phyloP scores from a whole-genome alignment of 2,329 filamentous ascomycete species.

The Colletotrichum truncatum region DNA sequence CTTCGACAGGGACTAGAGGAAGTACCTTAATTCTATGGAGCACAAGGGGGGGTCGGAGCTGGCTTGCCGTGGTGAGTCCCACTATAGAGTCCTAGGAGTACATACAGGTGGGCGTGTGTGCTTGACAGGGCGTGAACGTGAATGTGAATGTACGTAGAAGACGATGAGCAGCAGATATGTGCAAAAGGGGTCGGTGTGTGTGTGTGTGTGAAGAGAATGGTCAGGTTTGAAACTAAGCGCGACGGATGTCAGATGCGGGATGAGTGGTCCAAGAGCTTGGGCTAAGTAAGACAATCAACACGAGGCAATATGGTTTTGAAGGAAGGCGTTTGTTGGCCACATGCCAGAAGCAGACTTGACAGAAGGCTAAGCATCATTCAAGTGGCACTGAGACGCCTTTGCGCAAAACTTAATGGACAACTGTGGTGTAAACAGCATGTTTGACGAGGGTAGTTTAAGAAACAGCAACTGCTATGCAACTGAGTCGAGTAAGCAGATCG shows the following conservation, averaged over 20 bases:
- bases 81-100: slow-evolving; percentile 2
- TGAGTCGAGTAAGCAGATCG: background rate
- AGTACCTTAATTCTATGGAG: slow-evolving; percentile 26
- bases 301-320: background rate
- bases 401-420: background rate
- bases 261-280: background rate
- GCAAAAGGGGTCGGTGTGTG: slow-evolving; percentile 14
- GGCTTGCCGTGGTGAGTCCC: slow-evolving; percentile 7
- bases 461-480: background rate
- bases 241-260: slow-evolving; percentile 16
- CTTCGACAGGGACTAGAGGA: slow-evolving; percentile 15
- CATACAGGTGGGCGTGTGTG: background rate
- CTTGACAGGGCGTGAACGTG: background rate
- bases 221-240: slow-evolving; percentile 13
- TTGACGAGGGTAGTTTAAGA: background rate
- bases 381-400: background rate
- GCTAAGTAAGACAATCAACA: background rate
- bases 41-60: slow-evolving; percentile 16
- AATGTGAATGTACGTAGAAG: background rate
- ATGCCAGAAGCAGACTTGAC: background rate
- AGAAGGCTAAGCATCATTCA: background rate
- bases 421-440: slow-evolving; percentile 9
- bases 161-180: background rate
- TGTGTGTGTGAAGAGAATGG: slow-evolving; percentile 18
- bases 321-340: background rate